Evolutionary conservation across 2,329 filamentous ascomycete genomes (phyloP).

Genomic region (Ceratocystis eucalypticola): DNA sequence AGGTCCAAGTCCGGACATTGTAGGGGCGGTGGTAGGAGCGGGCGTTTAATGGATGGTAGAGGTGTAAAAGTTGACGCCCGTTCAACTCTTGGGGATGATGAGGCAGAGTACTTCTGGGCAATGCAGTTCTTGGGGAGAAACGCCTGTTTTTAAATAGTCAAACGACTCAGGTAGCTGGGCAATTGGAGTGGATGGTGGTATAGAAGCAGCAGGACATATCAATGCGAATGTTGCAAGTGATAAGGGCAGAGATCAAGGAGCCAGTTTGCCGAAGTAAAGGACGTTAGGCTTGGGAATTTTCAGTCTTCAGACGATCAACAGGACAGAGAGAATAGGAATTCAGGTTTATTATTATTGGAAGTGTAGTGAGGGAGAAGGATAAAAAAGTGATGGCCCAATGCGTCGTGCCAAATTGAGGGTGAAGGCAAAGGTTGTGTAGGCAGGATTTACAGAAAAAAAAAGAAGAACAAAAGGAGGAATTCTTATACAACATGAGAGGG

Average conservation of each 20-base stretch:
- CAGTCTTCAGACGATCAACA: not conserved
- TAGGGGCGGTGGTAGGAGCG: not conserved
- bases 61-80: constrained; percentile 6
- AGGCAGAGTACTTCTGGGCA: not conserved
- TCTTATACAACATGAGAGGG: not conserved
- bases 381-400: too few relatives aligned
- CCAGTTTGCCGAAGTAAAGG: not conserved
- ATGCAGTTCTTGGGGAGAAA: not conserved
- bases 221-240: not conserved
- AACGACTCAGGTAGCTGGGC: not conserved
- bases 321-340: not conserved
- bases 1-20: constrained; percentile 15
- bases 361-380: too few relatives aligned
- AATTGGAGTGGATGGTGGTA: not conserved
- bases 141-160: not conserved
- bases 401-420: not conserved
- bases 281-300: too few relatives aligned
- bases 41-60: not conserved
- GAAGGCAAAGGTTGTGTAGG: not conserved
- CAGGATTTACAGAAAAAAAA: not conserved
- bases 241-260: not conserved
- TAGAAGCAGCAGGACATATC: constrained; percentile 3
- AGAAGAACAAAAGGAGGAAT: not conserved
- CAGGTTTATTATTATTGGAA: too few relatives aligned
- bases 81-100: not conserved